Evolutionary conservation across 192 early-diverging fungal genomes (phyloP), one percentile per base, ranked within the genome.

Genomic region (Podila minutissima): DNA sequence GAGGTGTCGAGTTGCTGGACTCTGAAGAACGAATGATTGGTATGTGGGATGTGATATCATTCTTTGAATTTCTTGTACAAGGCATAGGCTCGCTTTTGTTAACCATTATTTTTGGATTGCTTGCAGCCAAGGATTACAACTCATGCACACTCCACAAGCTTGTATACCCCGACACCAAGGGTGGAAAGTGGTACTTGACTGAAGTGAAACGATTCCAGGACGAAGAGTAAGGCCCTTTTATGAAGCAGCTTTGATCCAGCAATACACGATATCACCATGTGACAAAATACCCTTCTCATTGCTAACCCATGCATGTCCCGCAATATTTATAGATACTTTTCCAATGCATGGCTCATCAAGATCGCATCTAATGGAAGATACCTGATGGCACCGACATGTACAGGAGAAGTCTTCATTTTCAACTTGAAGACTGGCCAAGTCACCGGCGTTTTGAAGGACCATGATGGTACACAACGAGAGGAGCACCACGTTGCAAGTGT

Each of bases 301-400:
- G 9, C 67, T 29, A 1, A 32, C 32, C 48, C 28, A 37, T 24
- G 35, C 35, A 11, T 37, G 35, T n/a, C 20, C 1, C 29, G 64
- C 50, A 32, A 3, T 31, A 24, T 35, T 9, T n/a, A 22, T 73
- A 94, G 92, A 51, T 94, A 94, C 69, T 88, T 87, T 68, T 92
- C 96, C 24, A 98, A 98, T 76, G 97, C 97, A 33, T 98, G 97
- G 97, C 85, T 96, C n/a, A 94, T 95, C 48, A 95, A 96, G 38
- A 87, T 98, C 32, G 76, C 94, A 0, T 91, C 91, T 31, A 98
- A 97, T 72, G 95, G 96, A 13, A 85, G 96, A 37, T 96, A 97
- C 62, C 66, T 98, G n/a, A 75, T 91, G 49, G 97, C 96, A 29
- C 96, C 96, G 1, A 97, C 96, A 3, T 92, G 93, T 57, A 92